Evolutionary conservation across 2,329 filamentous ascomycete species (phyloP).

Genomic region (Neurospora sp.): DNA sequence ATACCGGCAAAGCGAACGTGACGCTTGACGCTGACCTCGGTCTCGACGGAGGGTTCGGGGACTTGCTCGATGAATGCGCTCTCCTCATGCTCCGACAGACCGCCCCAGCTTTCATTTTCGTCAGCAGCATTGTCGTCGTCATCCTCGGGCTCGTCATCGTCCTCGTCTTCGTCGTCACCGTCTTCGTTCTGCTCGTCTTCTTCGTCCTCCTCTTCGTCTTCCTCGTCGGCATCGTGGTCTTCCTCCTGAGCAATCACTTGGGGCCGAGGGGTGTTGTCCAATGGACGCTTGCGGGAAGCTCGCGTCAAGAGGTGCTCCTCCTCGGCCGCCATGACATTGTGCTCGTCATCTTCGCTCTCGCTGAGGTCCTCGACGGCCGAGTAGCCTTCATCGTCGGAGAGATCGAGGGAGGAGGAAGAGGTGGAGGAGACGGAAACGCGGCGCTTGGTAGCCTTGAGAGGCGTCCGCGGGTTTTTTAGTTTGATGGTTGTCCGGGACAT

Average conservation of each 20-base stretch:
- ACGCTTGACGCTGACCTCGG: constrained; percentile 33
- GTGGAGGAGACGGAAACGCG: constrained; percentile 31
- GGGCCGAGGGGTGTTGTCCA: constrained; percentile 42
- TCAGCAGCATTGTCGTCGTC: constrained; percentile 41
- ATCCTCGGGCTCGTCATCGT: constrained; percentile 43
- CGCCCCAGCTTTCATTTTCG: constrained; percentile 34
- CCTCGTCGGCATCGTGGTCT: constrained; percentile 28
- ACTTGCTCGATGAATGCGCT: constrained; percentile 22
- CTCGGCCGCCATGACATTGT: constrained; percentile 68
- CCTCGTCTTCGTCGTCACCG: constrained; percentile 27
- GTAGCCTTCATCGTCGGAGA: constrained; percentile 62
- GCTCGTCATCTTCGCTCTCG: constrained; percentile 69
- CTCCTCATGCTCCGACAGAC: constrained; percentile 33
- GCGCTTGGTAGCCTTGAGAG: constrained; percentile 36
- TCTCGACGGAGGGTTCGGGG: constrained; percentile 14
- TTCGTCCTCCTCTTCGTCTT: constrained; percentile 27
- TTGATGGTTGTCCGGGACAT: constrained; percentile 44
- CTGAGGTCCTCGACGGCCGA: constrained; percentile 70
- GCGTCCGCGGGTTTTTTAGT: constrained; percentile 33
- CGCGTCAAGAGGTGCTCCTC: constrained; percentile 59
- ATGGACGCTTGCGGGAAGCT: constrained; percentile 27
- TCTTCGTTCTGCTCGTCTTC: constrained; percentile 30
- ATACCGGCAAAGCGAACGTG: constrained; percentile 67
- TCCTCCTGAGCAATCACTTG: constrained; percentile 28
- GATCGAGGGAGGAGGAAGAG: constrained; percentile 43